Conservation (phyloP, 768 basidiomycete genomes). For the Podaxis mareebaensis region DNA sequence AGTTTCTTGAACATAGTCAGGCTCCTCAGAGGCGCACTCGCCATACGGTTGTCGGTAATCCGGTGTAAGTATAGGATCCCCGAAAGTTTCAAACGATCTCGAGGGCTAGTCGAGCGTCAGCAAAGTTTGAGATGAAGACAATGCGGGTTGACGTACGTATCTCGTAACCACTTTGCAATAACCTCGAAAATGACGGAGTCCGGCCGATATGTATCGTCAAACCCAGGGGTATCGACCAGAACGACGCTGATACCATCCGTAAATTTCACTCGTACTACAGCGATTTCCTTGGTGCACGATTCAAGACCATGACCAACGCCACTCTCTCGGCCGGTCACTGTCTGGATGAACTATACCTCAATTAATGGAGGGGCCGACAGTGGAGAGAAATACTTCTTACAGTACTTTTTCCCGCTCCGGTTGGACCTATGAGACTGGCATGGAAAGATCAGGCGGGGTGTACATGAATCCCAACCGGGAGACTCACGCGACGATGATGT, state of each 20-base stretch:
- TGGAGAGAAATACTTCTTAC: not conserved
- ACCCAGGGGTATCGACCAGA: constrained; percentile 19
- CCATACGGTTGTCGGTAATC: constrained; percentile 15
- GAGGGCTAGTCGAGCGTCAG: too few species aligned
- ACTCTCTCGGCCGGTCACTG: not conserved
- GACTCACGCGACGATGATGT: constrained; percentile 15
- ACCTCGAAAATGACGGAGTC: constrained; percentile 17
- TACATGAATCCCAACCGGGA: not conserved
- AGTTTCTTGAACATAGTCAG: constrained; percentile 13
- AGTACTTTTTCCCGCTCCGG: constrained; percentile 11
- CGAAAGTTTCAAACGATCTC: constrained; percentile 4
- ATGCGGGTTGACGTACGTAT: not conserved
- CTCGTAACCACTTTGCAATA: constrained; percentile 15
- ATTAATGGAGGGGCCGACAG: too few species aligned
- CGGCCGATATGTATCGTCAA: constrained; percentile 14
- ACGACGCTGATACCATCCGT: not conserved
- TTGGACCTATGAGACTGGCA: constrained; percentile 12
- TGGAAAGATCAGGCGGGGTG: not conserved
- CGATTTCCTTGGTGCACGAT: not conserved
- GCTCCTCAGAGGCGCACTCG: constrained; percentile 12
- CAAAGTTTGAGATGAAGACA: not conserved
- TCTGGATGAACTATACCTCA: not conserved
- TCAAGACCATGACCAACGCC: constrained; percentile 2
- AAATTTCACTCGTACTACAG: not conserved
- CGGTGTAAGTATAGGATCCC: constrained; percentile 17